Conservation (phyloP, 148 eudicot genomes). For the Rhododendron kiyosumense region DNA sequence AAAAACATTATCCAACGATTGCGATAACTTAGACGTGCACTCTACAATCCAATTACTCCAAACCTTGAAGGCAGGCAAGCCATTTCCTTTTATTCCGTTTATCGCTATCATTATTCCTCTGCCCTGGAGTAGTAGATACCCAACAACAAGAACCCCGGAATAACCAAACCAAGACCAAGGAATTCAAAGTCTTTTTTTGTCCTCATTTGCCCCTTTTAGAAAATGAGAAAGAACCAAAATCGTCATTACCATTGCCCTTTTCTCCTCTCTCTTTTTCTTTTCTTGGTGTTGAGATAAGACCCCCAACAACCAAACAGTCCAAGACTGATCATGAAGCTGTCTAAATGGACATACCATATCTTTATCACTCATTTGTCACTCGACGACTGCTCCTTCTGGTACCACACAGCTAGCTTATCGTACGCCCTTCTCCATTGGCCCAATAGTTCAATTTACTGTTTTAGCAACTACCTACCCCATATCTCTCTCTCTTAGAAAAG, state of each 20-base stretch:
- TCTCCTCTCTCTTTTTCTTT: background rate
- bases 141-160: background rate
- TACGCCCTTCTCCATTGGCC: background rate
- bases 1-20: too few species aligned
- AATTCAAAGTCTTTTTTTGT: conserved; percentile 9
- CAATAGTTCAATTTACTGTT: background rate
- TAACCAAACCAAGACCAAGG: background rate
- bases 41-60: too few species aligned
- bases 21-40: too few species aligned
- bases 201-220: background rate
- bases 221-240: conserved; percentile 7
- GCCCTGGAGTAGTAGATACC: background rate
- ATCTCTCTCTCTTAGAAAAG: too few species aligned
- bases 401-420: background rate
- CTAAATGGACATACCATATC: background rate
- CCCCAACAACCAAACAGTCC: background rate
- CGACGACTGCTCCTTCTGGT: background rate
- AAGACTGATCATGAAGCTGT: background rate
- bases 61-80: too few species aligned
- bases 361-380: background rate
- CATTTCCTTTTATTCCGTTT: background rate
- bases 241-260: background rate
- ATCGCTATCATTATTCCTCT: background rate
- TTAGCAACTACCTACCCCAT: background rate
- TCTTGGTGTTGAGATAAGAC: background rate